Conservation (phyloP, 805 yeast species). For the Wickerhamomyces kurtzmanii region DNA sequence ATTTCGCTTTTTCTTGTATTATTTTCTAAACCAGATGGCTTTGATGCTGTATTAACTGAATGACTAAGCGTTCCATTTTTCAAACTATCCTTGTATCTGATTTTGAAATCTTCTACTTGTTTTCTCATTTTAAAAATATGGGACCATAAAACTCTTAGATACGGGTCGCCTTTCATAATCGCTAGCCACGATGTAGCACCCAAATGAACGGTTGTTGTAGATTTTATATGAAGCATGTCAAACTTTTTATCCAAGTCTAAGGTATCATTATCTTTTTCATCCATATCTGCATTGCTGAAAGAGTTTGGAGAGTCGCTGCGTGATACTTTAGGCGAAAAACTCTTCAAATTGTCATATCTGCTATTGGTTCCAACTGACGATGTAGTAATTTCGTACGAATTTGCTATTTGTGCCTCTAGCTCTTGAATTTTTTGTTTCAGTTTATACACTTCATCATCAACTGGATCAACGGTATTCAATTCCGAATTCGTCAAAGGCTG, state of each 20-base stretch:
- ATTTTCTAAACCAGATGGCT: background rate
- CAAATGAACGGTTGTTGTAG: conserved; percentile 31
- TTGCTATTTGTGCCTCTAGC: conserved; percentile 35
- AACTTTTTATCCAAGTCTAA: conserved; percentile 30
- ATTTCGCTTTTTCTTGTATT: background rate
- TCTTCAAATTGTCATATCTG: background rate
- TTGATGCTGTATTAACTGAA: background rate
- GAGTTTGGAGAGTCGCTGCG: no score
- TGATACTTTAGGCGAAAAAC: no score
- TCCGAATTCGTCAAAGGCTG: conserved; percentile 34
- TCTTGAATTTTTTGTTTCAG: conserved; percentile 46
- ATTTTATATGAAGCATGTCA: conserved; percentile 32
- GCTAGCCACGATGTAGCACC: conserved; percentile 52
- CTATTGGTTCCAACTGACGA: conserved; percentile 4
- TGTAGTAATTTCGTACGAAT: conserved; percentile 3
- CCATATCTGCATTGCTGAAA: no score
- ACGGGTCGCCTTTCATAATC: conserved; percentile 49
- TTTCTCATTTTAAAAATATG: conserved; percentile 33
- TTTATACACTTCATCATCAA: conserved; percentile 34
- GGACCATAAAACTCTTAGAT: conserved; percentile 43
- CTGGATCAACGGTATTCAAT: conserved; percentile 33
- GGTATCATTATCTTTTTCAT: conserved; percentile 21
- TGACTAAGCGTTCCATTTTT: no score
- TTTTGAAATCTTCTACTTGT: conserved; percentile 17
- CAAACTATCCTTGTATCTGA: conserved; percentile 2